Percentiles rank a stretch among this genome's conserved stretches.
Evolutionary conservation across 495 filamentous ascomycete species (phyloP).

Genomic region (Penicillium goetzii): DNA sequence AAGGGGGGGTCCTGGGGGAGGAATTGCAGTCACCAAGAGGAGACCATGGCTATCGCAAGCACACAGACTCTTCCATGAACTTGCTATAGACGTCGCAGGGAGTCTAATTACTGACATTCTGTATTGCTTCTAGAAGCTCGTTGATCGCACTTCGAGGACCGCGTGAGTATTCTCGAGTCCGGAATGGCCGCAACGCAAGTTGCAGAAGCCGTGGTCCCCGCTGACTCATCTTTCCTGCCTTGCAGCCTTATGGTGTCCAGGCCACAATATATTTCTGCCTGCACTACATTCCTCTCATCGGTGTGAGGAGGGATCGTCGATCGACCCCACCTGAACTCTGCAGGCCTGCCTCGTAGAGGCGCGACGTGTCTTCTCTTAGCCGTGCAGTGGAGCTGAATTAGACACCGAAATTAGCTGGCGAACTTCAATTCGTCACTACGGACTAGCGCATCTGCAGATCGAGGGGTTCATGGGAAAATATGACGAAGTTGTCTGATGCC

Average conservation of each 20-base stretch:
- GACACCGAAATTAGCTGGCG: constrained; percentile 20
- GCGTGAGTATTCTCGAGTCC: constrained; percentile 56
- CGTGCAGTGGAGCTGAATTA: constrained; percentile 18
- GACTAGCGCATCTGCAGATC: background rate
- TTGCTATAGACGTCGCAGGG: constrained; percentile 14
- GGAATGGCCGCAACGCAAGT: constrained; percentile 48
- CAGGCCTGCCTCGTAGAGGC: background rate
- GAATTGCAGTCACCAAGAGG: constrained; percentile 11
- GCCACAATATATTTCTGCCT: background rate
- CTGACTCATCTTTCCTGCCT: constrained; percentile 20
- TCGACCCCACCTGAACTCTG: constrained; percentile 12
- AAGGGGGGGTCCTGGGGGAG: background rate
- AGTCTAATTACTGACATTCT: constrained; percentile 34
- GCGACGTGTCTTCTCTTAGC: constrained; percentile 11
- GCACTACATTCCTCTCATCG: background rate
- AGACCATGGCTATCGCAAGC: constrained; percentile 13
- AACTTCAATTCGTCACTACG: constrained; percentile 1
- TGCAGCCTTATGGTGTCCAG: background rate
- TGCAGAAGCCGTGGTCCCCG: constrained; percentile 39
- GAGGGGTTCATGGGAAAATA: constrained; percentile 6
- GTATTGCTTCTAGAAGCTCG: constrained; percentile 37
- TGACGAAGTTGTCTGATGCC: constrained; percentile 11
- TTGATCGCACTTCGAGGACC: constrained; percentile 52
- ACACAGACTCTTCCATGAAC: constrained; percentile 5
- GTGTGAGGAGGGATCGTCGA: constrained; percentile 13